Conservation (phyloP, 164 flowering plant genomes). For the Paratinospora sagittata region DNA sequence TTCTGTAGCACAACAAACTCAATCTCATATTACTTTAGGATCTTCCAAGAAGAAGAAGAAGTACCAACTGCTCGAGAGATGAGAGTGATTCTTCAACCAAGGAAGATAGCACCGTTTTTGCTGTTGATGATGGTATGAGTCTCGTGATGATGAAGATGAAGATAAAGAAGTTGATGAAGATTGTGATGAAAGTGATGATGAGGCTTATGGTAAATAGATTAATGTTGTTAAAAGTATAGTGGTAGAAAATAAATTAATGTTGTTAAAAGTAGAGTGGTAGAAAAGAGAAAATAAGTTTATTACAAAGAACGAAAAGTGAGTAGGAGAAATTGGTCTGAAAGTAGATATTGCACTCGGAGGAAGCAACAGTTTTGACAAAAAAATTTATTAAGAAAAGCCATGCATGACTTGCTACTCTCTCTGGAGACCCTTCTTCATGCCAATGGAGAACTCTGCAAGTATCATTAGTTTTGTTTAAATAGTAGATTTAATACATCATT, state of each 20-base stretch:
- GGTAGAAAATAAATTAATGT: not conserved
- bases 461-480: no score
- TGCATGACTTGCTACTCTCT: no score
- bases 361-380: no score
- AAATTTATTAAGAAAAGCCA: no score
- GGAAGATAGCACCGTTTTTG: not conserved
- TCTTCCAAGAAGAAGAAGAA: conserved; percentile 6
- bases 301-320: no score
- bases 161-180: not conserved
- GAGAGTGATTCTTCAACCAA: conserved; percentile 4
- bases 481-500: no score
- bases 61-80: conserved; percentile 9
- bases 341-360: no score
- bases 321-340: no score
- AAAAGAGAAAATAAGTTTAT: no score
- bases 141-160: conserved; percentile 4
- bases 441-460: no score
- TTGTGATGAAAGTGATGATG: not conserved
- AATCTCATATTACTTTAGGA: not conserved
- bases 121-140: not conserved
- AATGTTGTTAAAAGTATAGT: not conserved
- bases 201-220: conserved; percentile 4
- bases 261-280: no score
- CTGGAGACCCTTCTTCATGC: no score
- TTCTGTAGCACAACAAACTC: conserved; percentile 11